A percentile compares a stretch with the other conserved stretches of the same genome.
These are phyloP conservation scores for Arctium minus DNA, from an alignment of 129 eudicot species.

Conservation along the genomic window DNA sequence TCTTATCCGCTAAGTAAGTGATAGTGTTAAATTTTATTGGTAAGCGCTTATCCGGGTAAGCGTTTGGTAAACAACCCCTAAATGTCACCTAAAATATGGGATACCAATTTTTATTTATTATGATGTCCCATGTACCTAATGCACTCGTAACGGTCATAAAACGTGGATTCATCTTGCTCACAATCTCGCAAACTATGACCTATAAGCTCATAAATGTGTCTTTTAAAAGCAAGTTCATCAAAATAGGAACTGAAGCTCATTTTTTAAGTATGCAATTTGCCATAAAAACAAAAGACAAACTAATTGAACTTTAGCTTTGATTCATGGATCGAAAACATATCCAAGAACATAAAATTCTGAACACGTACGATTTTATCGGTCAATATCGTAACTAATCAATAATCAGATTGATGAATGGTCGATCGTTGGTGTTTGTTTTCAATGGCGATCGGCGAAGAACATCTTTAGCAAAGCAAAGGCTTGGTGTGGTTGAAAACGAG, in stretches of 20 bases:
- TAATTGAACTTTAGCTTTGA: background rate
- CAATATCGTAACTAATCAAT: background rate
- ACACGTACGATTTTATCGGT: background rate
- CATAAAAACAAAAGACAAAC: background rate
- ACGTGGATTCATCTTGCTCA: no score
- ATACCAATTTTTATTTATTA: no score
- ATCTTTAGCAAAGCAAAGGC: constrained; percentile 43
- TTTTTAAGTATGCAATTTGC: background rate
- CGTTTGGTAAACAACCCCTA: no score
- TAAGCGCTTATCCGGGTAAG: no score
- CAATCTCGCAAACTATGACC: no score
- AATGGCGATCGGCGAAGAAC: constrained; percentile 28
- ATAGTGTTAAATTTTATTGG: no score
- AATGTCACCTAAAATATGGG: no score
- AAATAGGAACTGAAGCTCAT: no score
- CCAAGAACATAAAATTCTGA: background rate
- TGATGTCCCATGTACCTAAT: no score
- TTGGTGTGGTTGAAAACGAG: constrained; percentile 55
- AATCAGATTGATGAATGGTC: background rate
- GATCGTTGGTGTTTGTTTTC: background rate
- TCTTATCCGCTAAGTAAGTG: no score
- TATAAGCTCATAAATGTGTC: no score
- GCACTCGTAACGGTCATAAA: no score
- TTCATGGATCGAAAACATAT: background rate
- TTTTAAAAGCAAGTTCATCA: background rate